Evolutionary conservation across 345 rosid species (phyloP).

Genomic region (Punica granatum): DNA sequence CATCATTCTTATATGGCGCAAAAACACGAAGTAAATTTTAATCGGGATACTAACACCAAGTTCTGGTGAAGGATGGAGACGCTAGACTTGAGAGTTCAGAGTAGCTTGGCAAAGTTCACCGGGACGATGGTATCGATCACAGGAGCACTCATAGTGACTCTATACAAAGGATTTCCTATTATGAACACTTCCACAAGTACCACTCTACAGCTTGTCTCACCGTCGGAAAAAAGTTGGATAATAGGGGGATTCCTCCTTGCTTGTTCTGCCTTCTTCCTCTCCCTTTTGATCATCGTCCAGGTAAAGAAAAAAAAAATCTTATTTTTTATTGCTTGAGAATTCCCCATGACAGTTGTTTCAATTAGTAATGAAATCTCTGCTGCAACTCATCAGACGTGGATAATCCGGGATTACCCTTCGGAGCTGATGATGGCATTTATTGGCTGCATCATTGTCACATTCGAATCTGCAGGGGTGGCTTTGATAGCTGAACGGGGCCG

Average conservation of each 20-base stretch:
- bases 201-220: constrained; percentile 12
- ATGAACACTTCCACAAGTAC: constrained; percentile 1
- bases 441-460: constrained; percentile 15
- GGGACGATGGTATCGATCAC: constrained; percentile 49
- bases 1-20: not conserved
- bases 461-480: constrained; percentile 19
- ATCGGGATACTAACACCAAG: not conserved
- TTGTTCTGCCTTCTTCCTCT: constrained; percentile 29
- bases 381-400: constrained; percentile 16
- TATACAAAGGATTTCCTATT: constrained; percentile 47
- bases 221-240: constrained; percentile 38
- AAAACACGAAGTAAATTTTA: not conserved
- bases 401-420: constrained; percentile 24
- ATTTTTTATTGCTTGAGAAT: not conserved
- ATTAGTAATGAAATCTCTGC: not conserved
- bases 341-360: not conserved
- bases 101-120: constrained; percentile 45
- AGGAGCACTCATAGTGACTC: constrained; percentile 62
- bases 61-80: constrained; percentile 50
- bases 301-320: constrained; percentile 13
- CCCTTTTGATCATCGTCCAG: constrained; percentile 47
- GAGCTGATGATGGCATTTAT: constrained; percentile 21
- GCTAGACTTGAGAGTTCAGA: constrained; percentile 32
- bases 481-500: constrained; percentile 22
- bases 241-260: constrained; percentile 56